Evolutionary conservation across 371 early-diverging fungal species (phyloP).

Genomic region (Thermomucor indicae-seudaticae): DNA sequence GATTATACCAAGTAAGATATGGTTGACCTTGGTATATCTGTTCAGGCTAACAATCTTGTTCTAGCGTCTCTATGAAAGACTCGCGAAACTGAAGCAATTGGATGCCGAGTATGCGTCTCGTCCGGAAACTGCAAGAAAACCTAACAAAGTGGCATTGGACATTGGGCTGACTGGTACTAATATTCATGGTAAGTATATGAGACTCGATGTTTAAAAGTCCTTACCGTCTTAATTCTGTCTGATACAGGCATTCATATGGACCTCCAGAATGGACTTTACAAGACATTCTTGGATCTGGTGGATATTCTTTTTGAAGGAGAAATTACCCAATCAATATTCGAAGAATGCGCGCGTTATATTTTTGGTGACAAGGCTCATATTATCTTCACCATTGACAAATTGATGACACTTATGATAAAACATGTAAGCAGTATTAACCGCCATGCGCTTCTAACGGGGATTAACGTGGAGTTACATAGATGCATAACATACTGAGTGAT

Average conservation of each 20-base stretch:
- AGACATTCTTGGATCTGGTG: constrained; percentile 65
- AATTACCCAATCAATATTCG: constrained; percentile 78
- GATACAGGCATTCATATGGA: constrained; percentile 34
- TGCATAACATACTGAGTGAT: constrained; percentile 16
- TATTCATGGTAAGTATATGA: constrained; percentile 25
- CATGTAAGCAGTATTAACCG: constrained; percentile 47
- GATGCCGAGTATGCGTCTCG: neutral
- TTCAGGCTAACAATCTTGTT: neutral
- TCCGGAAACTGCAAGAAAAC: neutral
- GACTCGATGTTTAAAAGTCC: neutral
- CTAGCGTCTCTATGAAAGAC: neutral
- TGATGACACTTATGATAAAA: constrained; percentile 67
- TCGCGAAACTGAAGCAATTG: neutral
- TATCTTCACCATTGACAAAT: constrained; percentile 84
- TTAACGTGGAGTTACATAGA: neutral
- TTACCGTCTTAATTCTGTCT: neutral
- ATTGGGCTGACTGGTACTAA: neutral
- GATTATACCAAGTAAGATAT: constrained; percentile 79
- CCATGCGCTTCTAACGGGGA: neutral
- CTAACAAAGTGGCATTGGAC: neutral
- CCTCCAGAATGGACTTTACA: constrained; percentile 60
- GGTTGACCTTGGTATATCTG: neutral
- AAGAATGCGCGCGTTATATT: constrained; percentile 80
- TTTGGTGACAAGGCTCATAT: constrained; percentile 80
- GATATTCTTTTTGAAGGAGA: constrained; percentile 70